These are phyloP conservation scores for Bifiguratus adelaidae DNA, from an alignment of 192 early-diverging fungal genomes.

Conservation along the genomic window DNA sequence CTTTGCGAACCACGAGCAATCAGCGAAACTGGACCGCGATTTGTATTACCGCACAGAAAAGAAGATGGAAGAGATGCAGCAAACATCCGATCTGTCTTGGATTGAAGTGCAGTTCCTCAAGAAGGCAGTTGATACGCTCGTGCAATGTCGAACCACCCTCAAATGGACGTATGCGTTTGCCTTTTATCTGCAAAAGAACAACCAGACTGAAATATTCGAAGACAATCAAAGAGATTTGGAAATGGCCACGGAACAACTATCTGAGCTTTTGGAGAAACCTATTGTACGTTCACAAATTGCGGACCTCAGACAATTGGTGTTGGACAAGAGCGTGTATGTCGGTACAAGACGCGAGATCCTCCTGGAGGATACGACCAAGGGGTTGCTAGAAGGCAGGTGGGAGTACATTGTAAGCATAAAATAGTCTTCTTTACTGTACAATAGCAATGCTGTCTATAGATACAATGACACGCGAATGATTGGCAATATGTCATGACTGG, in stretches of 20 bases:
- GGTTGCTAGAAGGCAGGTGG: constrained; percentile 79
- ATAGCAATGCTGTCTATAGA: no score
- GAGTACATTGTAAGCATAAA: constrained; percentile 45
- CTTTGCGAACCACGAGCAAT: constrained; percentile 96
- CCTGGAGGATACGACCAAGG: constrained; percentile 82
- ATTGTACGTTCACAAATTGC: constrained; percentile 65
- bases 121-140: constrained; percentile 82
- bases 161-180: constrained; percentile 99
- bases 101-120: constrained; percentile 98
- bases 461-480: no score
- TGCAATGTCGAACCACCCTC: constrained; percentile 82
- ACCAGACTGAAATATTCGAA: constrained; percentile 89
- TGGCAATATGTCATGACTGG: no score
- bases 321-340: constrained; percentile 96
- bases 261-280: constrained; percentile 82
- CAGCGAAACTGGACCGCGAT: constrained; percentile 74
- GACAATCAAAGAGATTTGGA: constrained; percentile 98
- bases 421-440: constrained; percentile 3
- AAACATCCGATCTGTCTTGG: constrained; percentile 82
- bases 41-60: constrained; percentile 77
- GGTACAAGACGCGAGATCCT: constrained; percentile 76
- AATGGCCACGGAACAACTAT: constrained; percentile 92
- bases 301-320: constrained; percentile 73
- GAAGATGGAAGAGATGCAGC: constrained; percentile 97
- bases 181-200: constrained; percentile 80